Conservation (phyloP, 345 rosid genomes). For the Bruguiera sexangula region DNA sequence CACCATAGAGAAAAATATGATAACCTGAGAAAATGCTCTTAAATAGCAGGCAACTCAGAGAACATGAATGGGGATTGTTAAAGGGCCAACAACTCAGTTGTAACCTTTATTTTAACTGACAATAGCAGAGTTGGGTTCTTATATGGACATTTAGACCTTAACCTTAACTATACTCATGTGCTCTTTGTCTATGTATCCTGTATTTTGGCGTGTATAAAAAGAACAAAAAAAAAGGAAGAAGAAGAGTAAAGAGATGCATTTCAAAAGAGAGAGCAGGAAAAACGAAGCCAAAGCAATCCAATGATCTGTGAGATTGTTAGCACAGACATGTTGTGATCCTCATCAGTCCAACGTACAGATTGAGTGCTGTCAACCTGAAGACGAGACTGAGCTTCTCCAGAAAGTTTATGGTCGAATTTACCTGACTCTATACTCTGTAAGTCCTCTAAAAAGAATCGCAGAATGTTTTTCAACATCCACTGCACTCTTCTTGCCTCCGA, state of each 20-base stretch:
- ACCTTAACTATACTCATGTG: too few relatives aligned
- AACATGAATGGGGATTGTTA: too few relatives aligned
- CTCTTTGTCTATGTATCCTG: too few relatives aligned
- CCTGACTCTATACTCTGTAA: slow-evolving; percentile 60
- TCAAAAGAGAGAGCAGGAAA: background rate
- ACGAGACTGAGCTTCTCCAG: slow-evolving; percentile 31
- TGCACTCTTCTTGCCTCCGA: slow-evolving; percentile 55
- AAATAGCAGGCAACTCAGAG: too few relatives aligned
- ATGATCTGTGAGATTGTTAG: background rate
- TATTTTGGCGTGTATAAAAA: too few relatives aligned
- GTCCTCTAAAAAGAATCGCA: slow-evolving; percentile 53
- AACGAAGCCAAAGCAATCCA: background rate
- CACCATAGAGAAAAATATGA: too few relatives aligned
- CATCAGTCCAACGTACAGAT: slow-evolving; percentile 47
- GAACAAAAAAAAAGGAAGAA: too few relatives aligned
- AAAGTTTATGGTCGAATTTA: slow-evolving; percentile 43
- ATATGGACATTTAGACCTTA: too few relatives aligned
- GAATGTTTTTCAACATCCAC: slow-evolving; percentile 60
- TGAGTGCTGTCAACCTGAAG: slow-evolving; percentile 33
- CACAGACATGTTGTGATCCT: slow-evolving; percentile 44
- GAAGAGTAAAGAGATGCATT: background rate
- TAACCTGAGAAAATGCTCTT: too few relatives aligned
- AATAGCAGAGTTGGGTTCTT: too few relatives aligned
- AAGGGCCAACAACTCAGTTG: too few relatives aligned
- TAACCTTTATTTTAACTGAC: too few relatives aligned